Base-by-base conservation (phyloP, 805 yeast genomes). In the Yarrowia divulgata region DNA sequence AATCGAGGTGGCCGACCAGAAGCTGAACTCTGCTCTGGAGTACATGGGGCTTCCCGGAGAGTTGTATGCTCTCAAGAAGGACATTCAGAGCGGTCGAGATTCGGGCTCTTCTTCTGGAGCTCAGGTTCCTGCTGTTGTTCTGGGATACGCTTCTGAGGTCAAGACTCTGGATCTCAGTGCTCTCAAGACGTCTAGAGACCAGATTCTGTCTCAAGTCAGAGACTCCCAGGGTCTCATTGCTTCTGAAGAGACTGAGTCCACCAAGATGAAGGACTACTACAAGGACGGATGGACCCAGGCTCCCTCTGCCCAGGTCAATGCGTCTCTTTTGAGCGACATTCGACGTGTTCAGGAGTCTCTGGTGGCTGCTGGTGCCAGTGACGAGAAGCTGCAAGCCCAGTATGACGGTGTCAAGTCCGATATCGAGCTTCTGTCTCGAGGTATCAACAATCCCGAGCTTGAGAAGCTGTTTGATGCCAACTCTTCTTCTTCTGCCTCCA, bases 1-100 rank as follows among this genome's bases (percentile, higher is more conserved):
- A 70, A 84, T 87, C 29, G 93, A 90, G 69, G 84, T 93, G 10
- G 89, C 97, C 0, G 87, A 91, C 74, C 90, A 91, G 77, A 95
- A 93, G 75, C 83, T 90, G 60, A 78, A 83, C 1, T 90, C 97
- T 0, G 91, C 91, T 10, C 82, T 93, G 70, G 98, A 93, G 74
- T 92, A 85, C 73, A 84, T 92, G 72, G 88, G 89, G 69, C 81
- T 94, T 69, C 97, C 97, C 1, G 82, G 82, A 54, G 84, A 90
- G 2, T 77, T 91, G 43, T 43, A 66, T 32, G 69, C 60, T 32
- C 18, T 63, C 9, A 63, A 63, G n/a, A 49, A 48, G 39, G 68
- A 63, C 39, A 16, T 63, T 10, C 64, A 57, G 40, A 32, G 40
- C n/a, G 49, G 48, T 3, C 23, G 49, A 12, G 49, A 57, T 9